Base-by-base conservation (phyloP, 306 rosid species). In the Begonia fuchsioides region DNA sequence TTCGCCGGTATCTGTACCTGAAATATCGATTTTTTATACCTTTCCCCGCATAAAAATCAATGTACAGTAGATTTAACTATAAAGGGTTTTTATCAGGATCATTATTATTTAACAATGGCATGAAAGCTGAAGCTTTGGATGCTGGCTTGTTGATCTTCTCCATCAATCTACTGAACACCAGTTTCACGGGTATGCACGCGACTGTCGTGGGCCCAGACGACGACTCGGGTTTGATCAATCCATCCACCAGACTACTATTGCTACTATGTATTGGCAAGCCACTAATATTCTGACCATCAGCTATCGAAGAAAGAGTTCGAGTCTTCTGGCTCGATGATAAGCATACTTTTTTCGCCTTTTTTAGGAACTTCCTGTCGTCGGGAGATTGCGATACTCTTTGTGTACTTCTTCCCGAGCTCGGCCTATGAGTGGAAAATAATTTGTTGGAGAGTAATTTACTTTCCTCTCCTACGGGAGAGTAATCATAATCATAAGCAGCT, bases 121-220 rank as follows among this genome's bases (percentile, higher is more conserved):
- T 75, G 67, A 55, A 75, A 60, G 66, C 49, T 51, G 81, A 62
- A 62, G 77, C 75, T 69, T 74, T 83, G 52, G 78, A 70, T 44
- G 97, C 93, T 26, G 94, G 94, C 87, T 92, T 79, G 71, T 90
- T 90, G 60, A 90, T 90, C 82, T 85, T 90, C 94, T 85, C 98
- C 44, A 90, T 86, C 75, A 90, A 82, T 74, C 98, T 84, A 79
- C 98, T 81, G 74, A 79, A 90, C 40, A 73, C 94, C 72, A 90
- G 68, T 55, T 85, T 79, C 50, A 90, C 95, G 13, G 98, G 98
- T 75, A 90, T 90, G 85, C 95, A 90, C n/a, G 95, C 92, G 44
- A 85, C 94, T 15, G 95, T 85, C 10, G 85, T 61, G 65, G 74
- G 79, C 51, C 75, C 82, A 54, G 80, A 70, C 45, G 35, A 26